Evolutionary conservation across 1,284 basidiomycete species (phyloP).

Genomic region (Moniliella sp.): DNA sequence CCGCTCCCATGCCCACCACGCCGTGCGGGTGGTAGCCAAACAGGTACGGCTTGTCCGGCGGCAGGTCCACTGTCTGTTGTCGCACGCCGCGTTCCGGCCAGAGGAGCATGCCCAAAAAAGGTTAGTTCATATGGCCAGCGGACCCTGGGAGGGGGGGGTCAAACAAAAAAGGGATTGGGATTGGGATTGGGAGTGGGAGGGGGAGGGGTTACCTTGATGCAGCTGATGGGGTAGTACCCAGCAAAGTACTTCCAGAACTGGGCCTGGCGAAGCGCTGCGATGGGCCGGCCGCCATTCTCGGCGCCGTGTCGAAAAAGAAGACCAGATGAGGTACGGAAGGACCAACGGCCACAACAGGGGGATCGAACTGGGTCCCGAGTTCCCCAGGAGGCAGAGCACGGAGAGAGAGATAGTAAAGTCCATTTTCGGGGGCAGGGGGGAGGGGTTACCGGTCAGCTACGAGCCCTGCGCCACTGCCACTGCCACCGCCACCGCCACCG

Average conservation of each 20-base stretch:
- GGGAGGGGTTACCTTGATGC: slow-evolving; percentile 16
- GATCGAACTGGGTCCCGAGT: slow-evolving; percentile 47
- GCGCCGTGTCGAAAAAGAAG: slow-evolving; percentile 48
- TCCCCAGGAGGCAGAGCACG: no score
- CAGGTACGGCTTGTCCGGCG: slow-evolving; percentile 70
- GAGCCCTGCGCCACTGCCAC: neutral
- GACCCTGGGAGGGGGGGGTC: neutral
- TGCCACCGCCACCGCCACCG: neutral
- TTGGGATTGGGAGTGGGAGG: neutral
- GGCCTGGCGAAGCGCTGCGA: slow-evolving; percentile 52
- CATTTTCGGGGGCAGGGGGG: neutral
- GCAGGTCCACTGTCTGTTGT: slow-evolving; percentile 46
- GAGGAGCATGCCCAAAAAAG: neutral
- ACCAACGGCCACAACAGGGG: slow-evolving; percentile 71
- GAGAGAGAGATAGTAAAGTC: slow-evolving; percentile 1
- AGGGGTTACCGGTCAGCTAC: neutral
- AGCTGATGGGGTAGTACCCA: slow-evolving; percentile 62
- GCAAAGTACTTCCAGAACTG: slow-evolving; percentile 62
- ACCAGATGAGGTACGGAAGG: slow-evolving; percentile 64
- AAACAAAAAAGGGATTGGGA: neutral
- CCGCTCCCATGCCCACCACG: slow-evolving; percentile 45
- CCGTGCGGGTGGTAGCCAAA: slow-evolving; percentile 42
- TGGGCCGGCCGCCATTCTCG: slow-evolving; percentile 57
- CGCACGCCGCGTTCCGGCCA: no score
- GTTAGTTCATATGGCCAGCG: neutral